These are phyloP conservation scores for Fraxinus americana DNA, from an alignment of 257 asterid genomes.

Conservation along the genomic window DNA sequence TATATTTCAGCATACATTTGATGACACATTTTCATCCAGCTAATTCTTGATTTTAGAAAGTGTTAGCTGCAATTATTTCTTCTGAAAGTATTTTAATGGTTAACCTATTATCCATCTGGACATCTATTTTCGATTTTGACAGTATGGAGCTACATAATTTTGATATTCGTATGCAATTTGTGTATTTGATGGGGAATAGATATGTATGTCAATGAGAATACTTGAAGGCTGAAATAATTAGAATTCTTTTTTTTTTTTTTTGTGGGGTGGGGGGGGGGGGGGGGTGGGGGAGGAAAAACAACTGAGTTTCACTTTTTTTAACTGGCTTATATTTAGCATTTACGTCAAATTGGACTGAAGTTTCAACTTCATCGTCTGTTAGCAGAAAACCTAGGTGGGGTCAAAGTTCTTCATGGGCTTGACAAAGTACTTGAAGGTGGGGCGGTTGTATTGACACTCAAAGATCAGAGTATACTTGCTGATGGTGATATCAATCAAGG, in stretches of 20 bases:
- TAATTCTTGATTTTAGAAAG: neutral
- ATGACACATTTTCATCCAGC: neutral
- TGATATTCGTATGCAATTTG: neutral
- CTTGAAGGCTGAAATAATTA: constrained; percentile 14
- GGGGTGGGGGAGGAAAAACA: constrained; percentile 6
- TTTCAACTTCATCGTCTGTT: constrained; percentile 25
- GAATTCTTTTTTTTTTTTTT: neutral
- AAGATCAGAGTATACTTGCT: constrained; percentile 92
- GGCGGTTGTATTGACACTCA: constrained; percentile 89
- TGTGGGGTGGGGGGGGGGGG: too few relatives aligned
- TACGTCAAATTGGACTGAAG: constrained; percentile 22
- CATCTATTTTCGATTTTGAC: constrained; percentile 22
- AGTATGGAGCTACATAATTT: neutral
- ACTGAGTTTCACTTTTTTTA: neutral
- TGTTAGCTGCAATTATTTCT: constrained; percentile 7
- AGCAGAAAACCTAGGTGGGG: constrained; percentile 73
- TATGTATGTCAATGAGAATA: neutral
- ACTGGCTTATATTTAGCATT: constrained; percentile 9
- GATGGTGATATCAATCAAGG: constrained; percentile 87
- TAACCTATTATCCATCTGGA: neutral
- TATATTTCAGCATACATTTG: constrained; percentile 8
- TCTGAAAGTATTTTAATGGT: constrained; percentile 8
- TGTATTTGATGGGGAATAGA: neutral
- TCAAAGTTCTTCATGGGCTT: constrained; percentile 86
- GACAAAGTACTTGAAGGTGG: constrained; percentile 97